A percentile compares a stretch with the other conserved stretches of the same genome.
phyloP scores from a whole-genome alignment of 345 rosid genomes.

The Eucalyptus marginata region DNA sequence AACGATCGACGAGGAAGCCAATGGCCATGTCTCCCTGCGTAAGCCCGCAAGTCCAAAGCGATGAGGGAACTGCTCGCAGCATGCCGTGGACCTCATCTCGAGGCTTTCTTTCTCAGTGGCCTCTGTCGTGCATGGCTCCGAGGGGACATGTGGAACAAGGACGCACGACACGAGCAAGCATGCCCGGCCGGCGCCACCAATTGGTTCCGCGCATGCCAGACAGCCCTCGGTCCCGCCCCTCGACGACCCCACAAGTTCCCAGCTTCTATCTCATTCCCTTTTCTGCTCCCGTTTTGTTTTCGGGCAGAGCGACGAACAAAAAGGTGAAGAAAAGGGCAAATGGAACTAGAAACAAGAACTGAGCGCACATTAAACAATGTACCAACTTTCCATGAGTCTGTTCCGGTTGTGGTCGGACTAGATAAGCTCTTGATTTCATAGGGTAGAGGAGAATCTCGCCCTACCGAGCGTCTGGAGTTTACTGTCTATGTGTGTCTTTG shows the following conservation, averaged over 20 bases:
- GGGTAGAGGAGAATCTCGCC: neutral
- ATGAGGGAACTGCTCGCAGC: neutral
- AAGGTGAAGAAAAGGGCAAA: neutral
- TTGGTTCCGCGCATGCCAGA: conserved; percentile 28
- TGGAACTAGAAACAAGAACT: neutral
- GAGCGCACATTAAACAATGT: neutral
- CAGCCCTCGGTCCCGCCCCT: conserved; percentile 23
- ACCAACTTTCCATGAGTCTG: neutral
- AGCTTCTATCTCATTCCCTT: neutral
- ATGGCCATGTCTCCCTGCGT: neutral
- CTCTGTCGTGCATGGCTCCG: neutral
- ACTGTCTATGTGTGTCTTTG: neutral
- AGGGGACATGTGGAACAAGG: neutral
- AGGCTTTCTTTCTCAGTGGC: neutral
- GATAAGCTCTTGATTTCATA: neutral
- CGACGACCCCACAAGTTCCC: neutral
- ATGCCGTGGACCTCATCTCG: neutral
- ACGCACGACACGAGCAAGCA: conserved; percentile 20
- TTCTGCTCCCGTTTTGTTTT: neutral
- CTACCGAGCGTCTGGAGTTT: neutral
- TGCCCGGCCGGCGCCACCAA: conserved; percentile 13
- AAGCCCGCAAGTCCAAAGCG: neutral
- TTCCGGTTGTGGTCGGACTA: neutral
- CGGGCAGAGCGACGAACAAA: neutral
- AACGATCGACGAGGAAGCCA: neutral